Evolutionary conservation across 2,329 filamentous ascomycete species (phyloP).

Genomic region (Fusarium sp.): DNA sequence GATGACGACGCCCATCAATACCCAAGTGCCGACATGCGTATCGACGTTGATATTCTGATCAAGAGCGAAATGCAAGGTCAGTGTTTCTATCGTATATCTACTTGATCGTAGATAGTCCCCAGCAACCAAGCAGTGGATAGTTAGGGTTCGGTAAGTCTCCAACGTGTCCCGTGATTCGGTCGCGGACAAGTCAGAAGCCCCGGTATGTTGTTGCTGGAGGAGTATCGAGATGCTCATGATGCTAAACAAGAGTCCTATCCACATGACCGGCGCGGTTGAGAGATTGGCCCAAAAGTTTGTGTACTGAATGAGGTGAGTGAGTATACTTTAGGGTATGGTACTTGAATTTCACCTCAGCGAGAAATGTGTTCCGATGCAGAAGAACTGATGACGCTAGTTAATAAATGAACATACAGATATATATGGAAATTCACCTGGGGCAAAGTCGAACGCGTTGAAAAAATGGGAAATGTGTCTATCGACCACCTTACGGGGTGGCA

Average conservation of each 20-base stretch:
- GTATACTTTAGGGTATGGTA: not conserved
- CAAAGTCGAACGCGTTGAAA: conserved; percentile 33
- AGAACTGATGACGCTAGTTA: not conserved
- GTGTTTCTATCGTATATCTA: conserved; percentile 28
- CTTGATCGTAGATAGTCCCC: conserved; percentile 31
- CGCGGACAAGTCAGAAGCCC: not conserved
- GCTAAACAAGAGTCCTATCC: conserved; percentile 17
- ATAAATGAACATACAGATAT: fast-evolving
- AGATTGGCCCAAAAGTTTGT: not conserved
- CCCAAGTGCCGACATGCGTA: conserved; percentile 26
- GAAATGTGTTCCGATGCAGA: not conserved
- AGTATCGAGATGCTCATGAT: conserved; percentile 11
- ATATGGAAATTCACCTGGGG: not conserved
- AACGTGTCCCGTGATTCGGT: conserved; percentile 6
- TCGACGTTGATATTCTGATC: conserved; percentile 25
- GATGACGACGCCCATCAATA: conserved; percentile 27
- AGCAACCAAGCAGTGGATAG: conserved; percentile 32
- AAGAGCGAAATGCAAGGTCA: conserved; percentile 30
- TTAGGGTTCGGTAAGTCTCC: conserved; percentile 25
- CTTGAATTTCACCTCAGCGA: not conserved
- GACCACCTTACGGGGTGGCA: conserved; percentile 28
- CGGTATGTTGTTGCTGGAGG: not conserved
- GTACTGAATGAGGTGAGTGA: not conserved
- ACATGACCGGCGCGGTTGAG: conserved; percentile 5
- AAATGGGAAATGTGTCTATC: conserved; percentile 34